Evolutionary conservation across 768 basidiomycete species (phyloP), one percentile per base, ranked within the genome.

Genomic region (Amanita subjunquillea): DNA sequence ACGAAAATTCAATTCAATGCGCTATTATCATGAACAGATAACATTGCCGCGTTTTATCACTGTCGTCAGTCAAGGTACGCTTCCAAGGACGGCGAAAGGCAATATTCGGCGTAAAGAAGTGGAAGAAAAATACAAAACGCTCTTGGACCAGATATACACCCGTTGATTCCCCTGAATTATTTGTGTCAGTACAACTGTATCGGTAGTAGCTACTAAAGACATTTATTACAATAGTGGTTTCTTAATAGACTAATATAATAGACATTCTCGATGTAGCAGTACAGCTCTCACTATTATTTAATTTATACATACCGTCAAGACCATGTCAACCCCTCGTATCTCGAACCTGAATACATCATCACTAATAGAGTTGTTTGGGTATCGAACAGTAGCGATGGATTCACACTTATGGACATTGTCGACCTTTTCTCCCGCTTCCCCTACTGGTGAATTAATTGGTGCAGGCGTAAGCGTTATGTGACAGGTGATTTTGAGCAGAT

Each of bases 41-140:
- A 74, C 74, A 3, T 77, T 72, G 3, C 58, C 77, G 2, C 73
- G 82, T 43, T 76, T 86, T 73, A 75, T 90, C 53, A 66, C 88
- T 54, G 67, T 89, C 38, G 86, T 87, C 17, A 71, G 78, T 23
- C 69, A 71, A 43, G 73, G 76, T 12, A 78, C 83, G 1, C 75
- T 90, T 42, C 87, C 87, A 34, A 72, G 87, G 55, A 90, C 87
- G 0, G 80, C 78, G n/a, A 90, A 90, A 68, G 87, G 87, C 23
- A 90, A 89, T 60, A 85, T 90, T 57, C 80, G 87, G 43, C 77
- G 87, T 40, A 78, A 74, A 57, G 86, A 84, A 9, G 85, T 88
- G 17, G 87, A 90, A 65, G 82, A 83, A 56, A 58, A 69, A 20
- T 86, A 77, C 69, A 72, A 72, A 59, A 58, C 60, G n/a, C 68